A percentile compares a stretch with the other conserved stretches of the same genome.
Evolutionary conservation across 2,329 filamentous ascomycete species (phyloP).

Genomic region (Aspergillus ruber): DNA sequence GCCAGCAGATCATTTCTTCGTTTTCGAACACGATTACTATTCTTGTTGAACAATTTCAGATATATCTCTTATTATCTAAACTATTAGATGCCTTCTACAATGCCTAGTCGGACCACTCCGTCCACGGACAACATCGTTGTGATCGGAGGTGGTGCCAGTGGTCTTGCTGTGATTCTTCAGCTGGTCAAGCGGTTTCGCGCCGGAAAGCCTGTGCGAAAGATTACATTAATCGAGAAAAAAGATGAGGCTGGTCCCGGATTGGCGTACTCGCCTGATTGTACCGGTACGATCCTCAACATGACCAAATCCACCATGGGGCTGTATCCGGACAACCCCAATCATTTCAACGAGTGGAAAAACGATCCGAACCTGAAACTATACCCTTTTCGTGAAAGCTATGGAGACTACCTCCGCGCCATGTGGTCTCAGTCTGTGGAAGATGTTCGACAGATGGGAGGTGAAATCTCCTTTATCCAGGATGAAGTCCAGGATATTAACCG

Average conservation of each 20-base stretch:
- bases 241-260: conserved; percentile 2
- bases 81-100: too few relatives aligned
- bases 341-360: conserved; percentile 4
- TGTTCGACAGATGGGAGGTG: conserved; percentile 1
- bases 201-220: not conserved
- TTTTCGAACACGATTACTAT: too few relatives aligned
- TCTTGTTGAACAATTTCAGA: too few relatives aligned
- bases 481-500: conserved; percentile 5
- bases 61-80: too few relatives aligned
- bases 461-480: conserved; percentile 3
- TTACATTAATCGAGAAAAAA: conserved; percentile 3
- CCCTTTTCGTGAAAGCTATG: conserved; percentile 4
- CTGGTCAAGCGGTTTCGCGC: conserved; percentile 3
- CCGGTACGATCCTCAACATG: conserved; percentile 7
- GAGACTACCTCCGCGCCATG: conserved; percentile 6
- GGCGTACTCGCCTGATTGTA: conserved; percentile 3
- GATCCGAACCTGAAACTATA: conserved; percentile 2
- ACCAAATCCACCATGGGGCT: conserved; percentile 7
- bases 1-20: too few relatives aligned
- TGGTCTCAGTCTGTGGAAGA: conserved; percentile 2
- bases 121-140: conserved; percentile 1
- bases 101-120: not conserved
- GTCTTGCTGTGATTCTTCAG: conserved; percentile 6
- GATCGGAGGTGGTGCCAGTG: conserved; percentile 7
- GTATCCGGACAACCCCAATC: conserved; percentile 3